Base-by-base conservation (phyloP, 1,284 basidiomycete genomes). In the Naganishia sp. region DNA sequence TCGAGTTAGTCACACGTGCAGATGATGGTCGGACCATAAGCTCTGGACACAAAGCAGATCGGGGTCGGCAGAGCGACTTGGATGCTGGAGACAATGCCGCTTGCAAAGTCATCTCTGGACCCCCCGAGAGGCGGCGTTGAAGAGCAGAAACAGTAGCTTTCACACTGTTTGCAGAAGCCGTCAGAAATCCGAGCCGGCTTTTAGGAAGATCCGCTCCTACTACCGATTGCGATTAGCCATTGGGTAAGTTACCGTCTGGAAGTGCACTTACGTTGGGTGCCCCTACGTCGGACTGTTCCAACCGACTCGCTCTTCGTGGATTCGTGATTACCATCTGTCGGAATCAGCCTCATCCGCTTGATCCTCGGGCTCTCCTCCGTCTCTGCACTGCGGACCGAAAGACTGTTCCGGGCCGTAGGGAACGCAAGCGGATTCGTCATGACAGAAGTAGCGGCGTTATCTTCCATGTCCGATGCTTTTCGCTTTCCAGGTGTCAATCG, bases 261-360 rank as follows among this genome's bases (percentile, higher is more conserved):
- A 39, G 36, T 13, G 36, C 36, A 39, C 36, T 39, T 39, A 39
- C 36, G 36, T 39, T 3, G 36, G 4, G 7, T 39, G 36, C 13
- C 36, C 13, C 4, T 7, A 7, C 36, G 28, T 5, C 28, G 7
- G 36, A 10, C 13, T 7, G 36, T 39, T 39, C 13, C 36, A 7
- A 13, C 36, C 36, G 36, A 39, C 7, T 39, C 10, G 36, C 36
- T 13, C 2, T 3, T 9, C 2, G 7, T 39, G 36, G 9, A 2
- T 39, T 39, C 13, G 36, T 13, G 13, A 10, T 7, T 7, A 2
- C 36, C 36, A 39, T 39, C 36, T 39, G 36, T 13, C 36, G 53
- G 10, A n/a, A 13, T 39, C 18, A 60, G 42, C 56, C 64, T 61
- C 57, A 66, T 63, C 33, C 67, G 33, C 31, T 68, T 68, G 39